Percentiles rank a stretch among this genome's conserved stretches.
phyloP scores from a whole-genome alignment of 176 grass and related monocot genomes.

The Oryza rufipogon region DNA sequence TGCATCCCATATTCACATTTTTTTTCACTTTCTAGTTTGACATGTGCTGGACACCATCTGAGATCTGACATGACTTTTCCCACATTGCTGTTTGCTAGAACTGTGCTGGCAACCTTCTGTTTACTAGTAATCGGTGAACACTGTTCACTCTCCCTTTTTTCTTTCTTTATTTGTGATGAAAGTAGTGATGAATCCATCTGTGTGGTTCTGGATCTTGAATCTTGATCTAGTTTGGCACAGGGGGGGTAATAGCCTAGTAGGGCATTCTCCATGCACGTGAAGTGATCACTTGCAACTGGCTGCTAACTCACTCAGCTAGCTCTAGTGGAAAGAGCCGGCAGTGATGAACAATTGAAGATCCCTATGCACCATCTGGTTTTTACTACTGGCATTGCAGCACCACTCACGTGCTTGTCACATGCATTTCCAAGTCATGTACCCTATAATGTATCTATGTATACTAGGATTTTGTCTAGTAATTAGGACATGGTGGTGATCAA shows the following conservation, averaged over 20 bases:
- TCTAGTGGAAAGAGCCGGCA: slow-evolving; percentile 28
- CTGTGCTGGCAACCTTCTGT: slow-evolving; percentile 16
- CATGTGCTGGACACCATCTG: slow-evolving; percentile 18
- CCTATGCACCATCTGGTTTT: slow-evolving; percentile 43
- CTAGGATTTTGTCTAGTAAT: slow-evolving; percentile 33
- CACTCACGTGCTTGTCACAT: slow-evolving; percentile 55
- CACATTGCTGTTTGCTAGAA: not conserved
- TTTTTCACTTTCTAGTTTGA: slow-evolving; percentile 2
- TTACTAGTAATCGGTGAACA: not conserved
- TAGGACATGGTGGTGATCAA: slow-evolving; percentile 31
- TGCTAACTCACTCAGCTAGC: slow-evolving; percentile 31
- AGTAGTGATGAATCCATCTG: slow-evolving; percentile 4
- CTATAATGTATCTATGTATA: not conserved
- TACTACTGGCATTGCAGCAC: slow-evolving; percentile 22
- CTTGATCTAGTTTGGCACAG: slow-evolving; percentile 50
- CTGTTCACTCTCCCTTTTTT: not conserved
- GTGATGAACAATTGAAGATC: slow-evolving; percentile 52
- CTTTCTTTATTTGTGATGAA: not conserved
- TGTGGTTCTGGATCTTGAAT: slow-evolving; percentile 39
- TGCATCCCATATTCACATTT: not conserved
- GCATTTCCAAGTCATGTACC: slow-evolving; percentile 8
- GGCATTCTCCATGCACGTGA: slow-evolving; percentile 53
- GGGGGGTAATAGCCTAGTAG: not conserved
- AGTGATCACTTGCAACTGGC: slow-evolving; percentile 24
- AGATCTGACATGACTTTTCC: not conserved